Evolutionary conservation across 257 asterid species (phyloP).

Genomic region (Fraxinus excelsior): DNA sequence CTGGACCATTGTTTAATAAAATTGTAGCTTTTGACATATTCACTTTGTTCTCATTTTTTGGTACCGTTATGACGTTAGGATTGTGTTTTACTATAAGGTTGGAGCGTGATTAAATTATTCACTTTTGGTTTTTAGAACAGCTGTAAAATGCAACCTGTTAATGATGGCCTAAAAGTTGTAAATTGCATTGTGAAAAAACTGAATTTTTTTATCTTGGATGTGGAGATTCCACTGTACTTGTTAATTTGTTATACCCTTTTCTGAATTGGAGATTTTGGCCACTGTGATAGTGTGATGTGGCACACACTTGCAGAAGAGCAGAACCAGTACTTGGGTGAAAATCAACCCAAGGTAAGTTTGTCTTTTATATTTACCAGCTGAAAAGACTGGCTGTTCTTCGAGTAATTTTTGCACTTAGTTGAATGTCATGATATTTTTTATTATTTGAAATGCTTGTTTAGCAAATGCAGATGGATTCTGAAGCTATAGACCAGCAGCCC

Average conservation of each 20-base stretch:
- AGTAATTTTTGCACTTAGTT: background rate
- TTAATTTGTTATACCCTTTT: background rate
- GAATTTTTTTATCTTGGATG: background rate
- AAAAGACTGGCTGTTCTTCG: background rate
- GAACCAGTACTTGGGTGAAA: conserved; percentile 47
- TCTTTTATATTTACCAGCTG: conserved; percentile 9
- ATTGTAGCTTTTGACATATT: background rate
- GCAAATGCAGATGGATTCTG: conserved; percentile 63
- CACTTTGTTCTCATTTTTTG: background rate
- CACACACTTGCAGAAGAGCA: conserved; percentile 62
- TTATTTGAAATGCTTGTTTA: conserved; percentile 7
- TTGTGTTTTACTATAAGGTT: background rate
- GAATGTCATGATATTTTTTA: conserved; percentile 2
- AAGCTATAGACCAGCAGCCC: conserved; percentile 61
- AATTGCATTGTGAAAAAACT: background rate
- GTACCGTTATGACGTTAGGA: background rate
- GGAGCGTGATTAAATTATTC: background rate
- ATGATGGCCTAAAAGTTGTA: conserved; percentile 1
- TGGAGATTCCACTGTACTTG: background rate
- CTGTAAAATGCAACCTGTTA: conserved; percentile 5
- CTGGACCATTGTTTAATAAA: background rate
- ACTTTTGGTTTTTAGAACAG: background rate
- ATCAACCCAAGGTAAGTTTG: conserved; percentile 36
- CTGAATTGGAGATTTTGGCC: conserved; percentile 4
- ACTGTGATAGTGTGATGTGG: conserved; percentile 49